phyloP scores from a whole-genome alignment of 2,329 filamentous ascomycete species.

The Pezicula rhizophila region DNA sequence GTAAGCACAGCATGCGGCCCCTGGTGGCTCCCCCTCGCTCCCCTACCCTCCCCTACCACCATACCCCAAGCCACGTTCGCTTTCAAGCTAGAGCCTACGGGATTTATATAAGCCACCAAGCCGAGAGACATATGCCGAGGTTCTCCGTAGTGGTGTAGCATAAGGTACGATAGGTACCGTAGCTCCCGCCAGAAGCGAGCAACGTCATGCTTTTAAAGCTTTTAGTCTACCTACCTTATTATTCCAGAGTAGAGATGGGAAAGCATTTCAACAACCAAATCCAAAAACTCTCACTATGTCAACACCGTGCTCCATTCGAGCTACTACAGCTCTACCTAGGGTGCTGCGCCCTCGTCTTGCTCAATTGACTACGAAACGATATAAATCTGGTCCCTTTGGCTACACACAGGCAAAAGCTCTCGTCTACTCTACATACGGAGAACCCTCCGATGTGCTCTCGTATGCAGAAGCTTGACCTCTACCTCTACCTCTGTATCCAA shows the following conservation, averaged over 20 bases:
- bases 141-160: too few species aligned
- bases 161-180: too few species aligned
- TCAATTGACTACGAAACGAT: conserved; percentile 27
- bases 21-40: too few species aligned
- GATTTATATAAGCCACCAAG: background rate
- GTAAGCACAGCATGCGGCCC: too few species aligned
- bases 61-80: too few species aligned
- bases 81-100: too few species aligned
- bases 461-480: conserved; percentile 26
- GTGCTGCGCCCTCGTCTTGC: conserved; percentile 7
- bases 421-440: conserved; percentile 67
- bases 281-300: conserved; percentile 9
- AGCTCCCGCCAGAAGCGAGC: too few species aligned
- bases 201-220: conserved; percentile 3
- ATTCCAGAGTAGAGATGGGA: background rate
- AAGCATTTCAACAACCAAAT: background rate
- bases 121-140: too few species aligned
- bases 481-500: background rate
- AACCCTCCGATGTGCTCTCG: conserved; percentile 65
- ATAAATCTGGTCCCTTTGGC: conserved; percentile 58
- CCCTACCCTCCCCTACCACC: too few species aligned
- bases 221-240: too few species aligned
- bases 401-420: conserved; percentile 84
- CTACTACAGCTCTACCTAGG: conserved; percentile 10
- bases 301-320: conserved; percentile 10